A percentile compares a stretch with the other conserved stretches of the same genome.
These are phyloP conservation scores for Knoxdaviesia capensis DNA, from an alignment of 2,329 filamentous ascomycete genomes.

Conservation along the genomic window DNA sequence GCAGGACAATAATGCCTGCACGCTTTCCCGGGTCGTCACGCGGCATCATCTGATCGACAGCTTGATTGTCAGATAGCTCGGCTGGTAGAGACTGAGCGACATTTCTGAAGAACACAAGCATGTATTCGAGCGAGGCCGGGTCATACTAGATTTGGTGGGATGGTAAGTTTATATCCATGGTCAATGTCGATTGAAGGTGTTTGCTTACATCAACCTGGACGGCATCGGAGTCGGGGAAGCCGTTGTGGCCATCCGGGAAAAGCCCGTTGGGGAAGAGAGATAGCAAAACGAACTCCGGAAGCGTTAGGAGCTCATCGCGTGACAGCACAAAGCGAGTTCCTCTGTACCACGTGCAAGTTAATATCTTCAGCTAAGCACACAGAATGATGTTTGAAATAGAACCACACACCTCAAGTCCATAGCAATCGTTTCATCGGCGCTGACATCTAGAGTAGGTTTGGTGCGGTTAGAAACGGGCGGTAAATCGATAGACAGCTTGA, in stretches of 20 bases:
- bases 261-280: constrained; percentile 98
- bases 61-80: constrained; percentile 8
- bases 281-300: constrained; percentile 90
- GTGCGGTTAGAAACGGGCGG: background rate
- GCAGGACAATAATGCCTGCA: constrained; percentile 88
- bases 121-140: constrained; percentile 88
- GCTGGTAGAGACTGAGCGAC: constrained; percentile 85
- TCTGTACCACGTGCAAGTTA: constrained; percentile 27
- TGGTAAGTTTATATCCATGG: constrained; percentile 1
- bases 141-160: constrained; percentile 52
- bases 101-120: constrained; percentile 94
- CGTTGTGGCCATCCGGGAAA: constrained; percentile 86
- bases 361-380: background rate
- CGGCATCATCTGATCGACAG: constrained; percentile 50
- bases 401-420: constrained; percentile 68
- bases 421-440: constrained; percentile 82
- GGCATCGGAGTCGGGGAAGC: constrained; percentile 79
- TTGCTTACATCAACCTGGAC: constrained; percentile 89
- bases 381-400: background rate
- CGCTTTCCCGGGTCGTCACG: constrained; percentile 69
- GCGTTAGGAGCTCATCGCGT: constrained; percentile 79
- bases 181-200: background rate
- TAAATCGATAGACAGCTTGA: too few relatives aligned
- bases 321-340: constrained; percentile 88
- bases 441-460: constrained; percentile 35